These are phyloP conservation scores for Lentinula sp. DNA, from an alignment of 768 basidiomycete species.

Conservation along the genomic window DNA sequence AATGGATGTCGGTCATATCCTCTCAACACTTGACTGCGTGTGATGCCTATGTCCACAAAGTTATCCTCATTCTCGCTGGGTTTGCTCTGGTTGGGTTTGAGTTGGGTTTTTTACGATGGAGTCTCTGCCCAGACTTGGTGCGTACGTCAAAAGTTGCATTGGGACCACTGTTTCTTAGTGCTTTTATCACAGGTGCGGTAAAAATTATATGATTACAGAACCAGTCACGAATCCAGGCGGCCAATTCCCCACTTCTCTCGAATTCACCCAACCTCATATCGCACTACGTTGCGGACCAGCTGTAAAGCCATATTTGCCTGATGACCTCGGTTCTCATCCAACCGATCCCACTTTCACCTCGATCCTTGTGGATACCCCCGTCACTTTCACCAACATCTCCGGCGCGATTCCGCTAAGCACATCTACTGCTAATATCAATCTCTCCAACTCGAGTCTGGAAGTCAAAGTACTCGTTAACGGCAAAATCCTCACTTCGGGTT, in stretches of 20 bases:
- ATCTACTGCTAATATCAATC: constrained; percentile 11
- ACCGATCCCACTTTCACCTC: constrained; percentile 28
- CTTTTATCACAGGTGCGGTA: constrained; percentile 14
- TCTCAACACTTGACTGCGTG: background rate
- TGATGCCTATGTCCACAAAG: background rate
- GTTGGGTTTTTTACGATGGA: background rate
- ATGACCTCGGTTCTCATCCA: constrained; percentile 28
- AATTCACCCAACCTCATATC: constrained; percentile 37
- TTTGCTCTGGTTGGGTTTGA: background rate
- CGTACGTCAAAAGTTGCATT: background rate
- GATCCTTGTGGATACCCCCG: constrained; percentile 47
- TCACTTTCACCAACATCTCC: constrained; percentile 41
- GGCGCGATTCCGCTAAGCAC: constrained; percentile 38
- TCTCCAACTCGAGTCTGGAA: constrained; percentile 16
- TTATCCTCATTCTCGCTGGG: background rate
- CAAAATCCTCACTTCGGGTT: constrained; percentile 32
- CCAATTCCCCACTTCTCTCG: constrained; percentile 34
- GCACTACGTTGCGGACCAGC: constrained; percentile 55
- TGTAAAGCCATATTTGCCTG: constrained; percentile 54
- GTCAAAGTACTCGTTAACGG: constrained; percentile 45
- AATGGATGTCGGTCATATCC: no score
- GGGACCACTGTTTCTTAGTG: no score
- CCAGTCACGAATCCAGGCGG: constrained; percentile 41
- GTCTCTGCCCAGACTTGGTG: background rate
- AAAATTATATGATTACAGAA: constrained; percentile 43